Base-by-base conservation (phyloP, 495 filamentous ascomycete genomes). In the Neurospora sp. region DNA sequence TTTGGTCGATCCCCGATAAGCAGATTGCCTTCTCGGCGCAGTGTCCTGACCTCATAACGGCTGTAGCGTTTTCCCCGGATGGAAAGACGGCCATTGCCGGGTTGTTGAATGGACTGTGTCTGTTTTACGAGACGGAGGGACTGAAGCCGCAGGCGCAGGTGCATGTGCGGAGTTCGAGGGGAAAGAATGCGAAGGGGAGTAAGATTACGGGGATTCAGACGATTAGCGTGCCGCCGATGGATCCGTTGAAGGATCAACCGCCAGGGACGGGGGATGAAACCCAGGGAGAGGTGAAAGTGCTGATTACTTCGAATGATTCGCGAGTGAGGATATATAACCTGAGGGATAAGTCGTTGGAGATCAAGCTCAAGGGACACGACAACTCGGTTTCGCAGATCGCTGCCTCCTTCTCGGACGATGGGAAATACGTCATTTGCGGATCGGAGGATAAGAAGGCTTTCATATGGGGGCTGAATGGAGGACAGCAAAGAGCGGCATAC, bases 1-100 rank as follows among this genome's bases (percentile, higher is more conserved):
- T 99, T 12, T 99, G 96, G 96, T 97, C 93, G 74, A 99, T 99
- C 71, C 96, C 96, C 0, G 96, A 99, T 78, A 98, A 98, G 80
- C 90, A 88, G 68, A 93, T 99, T 20, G 95, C 95, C 1, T 99
- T 90, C 80, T 93, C 91, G 81, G 92, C 86, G 35, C 89, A 92
- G 70, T 83, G 95, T 3, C 91, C 93, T 0, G 96, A 98, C 75
- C 90, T 97, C 77, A 92, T 98, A 69, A 99, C 96, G 0, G 92
- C 96, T 2, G 95, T 98, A 3, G 90, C 91, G 1, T 99, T 99
- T 77, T 91, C 94, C 0, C 96, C 96, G 0, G 95, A 98, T 80
- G 96, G 96, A 8, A 92, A 91, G 76, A 91, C 91, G 61, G 90
- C 93, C 12, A 96, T 99, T 75, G 95, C 94, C 1, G 96, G 96